phyloP scores from a whole-genome alignment of 2,329 filamentous ascomycete species.

The Diaporthe batatas region DNA sequence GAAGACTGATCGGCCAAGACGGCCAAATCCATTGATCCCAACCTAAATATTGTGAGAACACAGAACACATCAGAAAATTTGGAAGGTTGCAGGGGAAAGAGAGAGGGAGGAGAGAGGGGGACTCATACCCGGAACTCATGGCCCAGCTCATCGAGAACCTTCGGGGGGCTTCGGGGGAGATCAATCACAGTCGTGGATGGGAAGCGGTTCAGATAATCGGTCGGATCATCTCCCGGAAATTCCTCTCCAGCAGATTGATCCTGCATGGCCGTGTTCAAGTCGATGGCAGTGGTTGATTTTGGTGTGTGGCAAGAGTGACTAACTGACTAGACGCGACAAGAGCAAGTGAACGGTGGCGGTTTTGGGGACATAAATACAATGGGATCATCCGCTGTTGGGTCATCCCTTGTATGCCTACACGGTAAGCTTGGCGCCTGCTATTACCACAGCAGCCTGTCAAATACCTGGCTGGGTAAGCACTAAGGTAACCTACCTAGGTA shows the following conservation, averaged over 20 bases:
- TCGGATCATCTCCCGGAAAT: conserved; percentile 7
- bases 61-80: background rate
- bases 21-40: conserved; percentile 14
- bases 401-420: no score
- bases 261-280: background rate
- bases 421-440: conserved; percentile 1
- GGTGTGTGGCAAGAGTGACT: background rate
- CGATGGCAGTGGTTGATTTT: conserved; percentile 1
- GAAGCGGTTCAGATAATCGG: background rate
- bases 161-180: background rate
- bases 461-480: background rate
- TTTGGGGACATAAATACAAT: conserved; percentile 4
- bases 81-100: background rate
- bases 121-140: conserved; percentile 9
- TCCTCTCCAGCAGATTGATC: conserved; percentile 13
- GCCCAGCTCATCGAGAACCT: conserved; percentile 22
- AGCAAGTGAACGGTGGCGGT: background rate
- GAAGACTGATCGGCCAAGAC: conserved; percentile 21
- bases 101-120: background rate
- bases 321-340: background rate
- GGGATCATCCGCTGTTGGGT: background rate
- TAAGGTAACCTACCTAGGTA: background rate
- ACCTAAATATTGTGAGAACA: background rate
- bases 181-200: background rate
- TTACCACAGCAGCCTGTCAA: background rate